These are phyloP conservation scores for Penicillium argentinense DNA, from an alignment of 495 filamentous ascomycete genomes.

Conservation along the genomic window DNA sequence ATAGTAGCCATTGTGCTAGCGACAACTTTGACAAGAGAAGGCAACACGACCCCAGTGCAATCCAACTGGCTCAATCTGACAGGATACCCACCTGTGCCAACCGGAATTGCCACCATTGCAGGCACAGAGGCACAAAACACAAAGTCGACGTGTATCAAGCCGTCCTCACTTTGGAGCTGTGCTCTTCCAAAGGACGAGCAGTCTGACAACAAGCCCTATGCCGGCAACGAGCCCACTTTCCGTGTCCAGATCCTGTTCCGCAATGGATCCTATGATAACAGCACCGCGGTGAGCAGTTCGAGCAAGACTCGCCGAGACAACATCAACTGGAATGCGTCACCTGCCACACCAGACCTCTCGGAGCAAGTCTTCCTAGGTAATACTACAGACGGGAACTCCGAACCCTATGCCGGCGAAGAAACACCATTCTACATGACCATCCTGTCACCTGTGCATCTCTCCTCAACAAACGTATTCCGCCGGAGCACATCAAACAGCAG, in stretches of 20 bases:
- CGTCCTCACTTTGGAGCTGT: slow-evolving; percentile 78
- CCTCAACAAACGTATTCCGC: slow-evolving; percentile 24
- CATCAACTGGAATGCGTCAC: slow-evolving; percentile 52
- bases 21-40: slow-evolving; percentile 56
- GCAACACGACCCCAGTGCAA: slow-evolving; percentile 40
- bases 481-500: slow-evolving; percentile 21
- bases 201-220: slow-evolving; percentile 55
- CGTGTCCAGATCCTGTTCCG: slow-evolving; percentile 75
- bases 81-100: slow-evolving; percentile 80
- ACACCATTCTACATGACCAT: slow-evolving; percentile 54
- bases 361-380: slow-evolving; percentile 81
- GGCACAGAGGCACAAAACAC: slow-evolving; percentile 58
- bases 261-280: slow-evolving; percentile 60
- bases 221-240: slow-evolving; percentile 70
- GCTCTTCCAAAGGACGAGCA: slow-evolving; percentile 75
- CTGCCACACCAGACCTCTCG: slow-evolving; percentile 60
- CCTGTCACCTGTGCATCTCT: slow-evolving; percentile 31
- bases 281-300: slow-evolving; percentile 27
- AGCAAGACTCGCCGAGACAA: slow-evolving; percentile 10
- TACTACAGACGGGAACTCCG: slow-evolving; percentile 72
- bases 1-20: slow-evolving; percentile 60
- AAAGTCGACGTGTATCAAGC: slow-evolving; percentile 64
- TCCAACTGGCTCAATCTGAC: slow-evolving; percentile 80
- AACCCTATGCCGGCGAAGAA: slow-evolving; percentile 50
- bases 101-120: slow-evolving; percentile 73